Conservation (phyloP, 371 early-diverging fungal species). For the Mucor indicus region DNA sequence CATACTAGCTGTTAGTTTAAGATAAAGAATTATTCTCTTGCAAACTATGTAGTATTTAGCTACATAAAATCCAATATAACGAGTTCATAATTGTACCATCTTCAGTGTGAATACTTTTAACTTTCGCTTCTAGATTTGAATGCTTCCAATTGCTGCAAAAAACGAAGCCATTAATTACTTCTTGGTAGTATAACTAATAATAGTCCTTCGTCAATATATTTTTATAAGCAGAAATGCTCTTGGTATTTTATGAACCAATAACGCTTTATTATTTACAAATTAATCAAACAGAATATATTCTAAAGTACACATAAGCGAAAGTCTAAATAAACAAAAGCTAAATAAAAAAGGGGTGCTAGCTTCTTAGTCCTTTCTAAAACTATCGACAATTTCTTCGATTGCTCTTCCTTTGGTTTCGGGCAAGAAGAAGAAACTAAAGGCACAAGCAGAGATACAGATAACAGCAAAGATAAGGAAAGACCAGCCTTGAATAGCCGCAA, state of each 20-base stretch:
- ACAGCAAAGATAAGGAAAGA: conserved; percentile 68
- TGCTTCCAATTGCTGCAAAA: no score
- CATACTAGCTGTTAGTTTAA: no score
- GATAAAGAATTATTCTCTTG: no score
- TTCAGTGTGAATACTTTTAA: no score
- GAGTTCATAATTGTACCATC: no score
- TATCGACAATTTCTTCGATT: conserved; percentile 49
- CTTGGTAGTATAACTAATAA: no score
- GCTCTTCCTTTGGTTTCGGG: conserved; percentile 59
- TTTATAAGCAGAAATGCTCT: no score
- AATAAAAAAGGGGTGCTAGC: not conserved
- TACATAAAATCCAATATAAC: no score
- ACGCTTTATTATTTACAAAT: not conserved
- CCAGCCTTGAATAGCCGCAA: conserved; percentile 54
- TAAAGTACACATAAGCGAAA: conserved; percentile 10
- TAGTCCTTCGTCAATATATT: no score
- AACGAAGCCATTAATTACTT: no score
- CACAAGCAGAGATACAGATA: conserved; percentile 22
- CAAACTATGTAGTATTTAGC: no score
- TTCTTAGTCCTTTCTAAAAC: not conserved
- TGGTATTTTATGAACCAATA: not conserved
- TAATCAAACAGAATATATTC: not conserved
- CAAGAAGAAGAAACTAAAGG: conserved; percentile 41
- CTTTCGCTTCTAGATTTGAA: no score
- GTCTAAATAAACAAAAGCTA: not conserved